phyloP scores from a whole-genome alignment of 2,329 filamentous ascomycete genomes.

The Claviceps sorghi region DNA sequence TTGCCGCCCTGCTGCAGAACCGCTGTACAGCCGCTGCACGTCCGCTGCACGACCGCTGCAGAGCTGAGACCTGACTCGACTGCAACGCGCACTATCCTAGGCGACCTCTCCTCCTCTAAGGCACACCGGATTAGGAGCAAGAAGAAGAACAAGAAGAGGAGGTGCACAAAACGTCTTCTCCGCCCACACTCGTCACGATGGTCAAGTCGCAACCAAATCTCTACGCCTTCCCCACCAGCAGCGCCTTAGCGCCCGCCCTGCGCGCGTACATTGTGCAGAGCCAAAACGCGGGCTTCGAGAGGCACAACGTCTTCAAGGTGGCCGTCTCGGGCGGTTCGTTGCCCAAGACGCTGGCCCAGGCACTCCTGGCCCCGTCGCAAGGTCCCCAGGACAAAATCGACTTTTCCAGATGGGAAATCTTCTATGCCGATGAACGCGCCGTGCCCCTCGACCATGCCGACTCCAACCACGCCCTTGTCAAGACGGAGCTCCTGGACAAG shows the following conservation, averaged over 20 bases:
- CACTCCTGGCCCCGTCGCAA: conserved; percentile 48
- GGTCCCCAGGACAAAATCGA: conserved; percentile 48
- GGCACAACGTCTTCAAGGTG: conserved; percentile 78
- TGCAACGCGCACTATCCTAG: neutral
- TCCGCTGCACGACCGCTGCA: neutral
- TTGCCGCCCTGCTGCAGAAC: neutral
- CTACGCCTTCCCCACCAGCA: conserved; percentile 60
- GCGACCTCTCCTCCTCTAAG: too few species aligned
- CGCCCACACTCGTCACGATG: conserved; percentile 20
- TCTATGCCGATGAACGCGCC: conserved; percentile 94
- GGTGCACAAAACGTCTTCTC: neutral
- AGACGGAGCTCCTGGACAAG: conserved; percentile 77
- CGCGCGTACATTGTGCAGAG: conserved; percentile 69
- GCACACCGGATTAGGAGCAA: neutral
- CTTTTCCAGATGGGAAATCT: conserved; percentile 90
- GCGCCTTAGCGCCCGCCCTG: conserved; percentile 60
- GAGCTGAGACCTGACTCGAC: too few species aligned
- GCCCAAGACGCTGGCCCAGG: conserved; percentile 73
- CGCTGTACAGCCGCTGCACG: neutral
- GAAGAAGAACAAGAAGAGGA: neutral
- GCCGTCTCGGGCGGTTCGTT: conserved; percentile 89
- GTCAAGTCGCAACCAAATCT: conserved; percentile 50
- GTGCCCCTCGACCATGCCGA: conserved; percentile 84
- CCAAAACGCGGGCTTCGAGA: conserved; percentile 64
- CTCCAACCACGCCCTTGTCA: conserved; percentile 84